Base-by-base conservation (phyloP, 2,329 filamentous ascomycete species). In the Amauroascus niger region DNA sequence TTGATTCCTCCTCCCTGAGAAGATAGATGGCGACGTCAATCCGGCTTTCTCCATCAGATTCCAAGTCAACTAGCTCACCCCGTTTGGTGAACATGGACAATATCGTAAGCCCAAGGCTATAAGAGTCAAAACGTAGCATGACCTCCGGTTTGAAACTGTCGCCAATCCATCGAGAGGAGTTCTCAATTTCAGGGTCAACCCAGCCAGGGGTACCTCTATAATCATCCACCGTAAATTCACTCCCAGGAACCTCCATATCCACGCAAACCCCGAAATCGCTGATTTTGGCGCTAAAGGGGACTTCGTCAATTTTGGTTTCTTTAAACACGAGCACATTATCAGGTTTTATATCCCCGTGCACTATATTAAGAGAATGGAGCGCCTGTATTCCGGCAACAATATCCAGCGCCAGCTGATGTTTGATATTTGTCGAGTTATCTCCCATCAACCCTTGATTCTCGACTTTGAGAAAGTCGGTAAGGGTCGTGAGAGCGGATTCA, bases 241-340 rank as follows among this genome's bases (percentile, higher is more conserved):
- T 52, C 13, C 58, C 57, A 4, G 59, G 41, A 16, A 57, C 48
- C 40, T 65, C 63, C 35, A 65, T 44, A 43, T 65, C 62, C 44
- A 65, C 30, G 43, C 62, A 65, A 16, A 65, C 63, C 1, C 63
- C 63, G 43, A 65, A 65, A 52, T 65, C 63, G 48, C 62, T 65
- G 24, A 65, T 39, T 47, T 65, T 65, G 39, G 57, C 63, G 14
- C 55, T 56, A 33, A 65, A 63, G 0, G 63, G 62, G 2, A 63
- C 58, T 8, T 58, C 61, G 3, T 58, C 55, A 47, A 44, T 58
- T 28, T 37, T 22, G 8, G 40, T 51, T 6, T 59, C 59, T 14
- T 44, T 43, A 49, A 64, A 65, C 1, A 65, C 58, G 11, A 65
- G 59, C n/a, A 65, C 58, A 46, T 65, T 65, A 28, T 65, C 63